A percentile compares a stretch with the other conserved stretches of the same genome.
phyloP scores from a whole-genome alignment of 78 protist genomes.

The Diacronema lutheri region DNA sequence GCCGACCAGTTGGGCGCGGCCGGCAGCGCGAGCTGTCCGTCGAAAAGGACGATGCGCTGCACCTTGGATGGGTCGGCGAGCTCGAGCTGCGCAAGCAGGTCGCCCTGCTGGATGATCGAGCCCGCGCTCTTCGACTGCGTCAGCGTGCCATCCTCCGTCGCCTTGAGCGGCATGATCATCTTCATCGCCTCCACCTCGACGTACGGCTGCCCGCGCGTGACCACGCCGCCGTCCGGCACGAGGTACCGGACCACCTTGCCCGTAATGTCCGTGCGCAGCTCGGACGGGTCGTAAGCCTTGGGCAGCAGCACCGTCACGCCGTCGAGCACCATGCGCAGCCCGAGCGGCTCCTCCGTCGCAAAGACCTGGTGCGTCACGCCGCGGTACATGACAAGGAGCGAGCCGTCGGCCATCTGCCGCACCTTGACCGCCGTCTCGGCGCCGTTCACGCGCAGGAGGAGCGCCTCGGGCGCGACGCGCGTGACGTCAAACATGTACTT shows the following conservation, averaged over 20 bases:
- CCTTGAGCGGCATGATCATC: conserved; percentile 85
- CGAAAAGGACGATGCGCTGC: background rate
- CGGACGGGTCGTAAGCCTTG: conserved; percentile 86
- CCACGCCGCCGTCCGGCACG: conserved; percentile 73
- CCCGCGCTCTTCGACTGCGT: conserved; percentile 52
- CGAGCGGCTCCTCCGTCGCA: conserved; percentile 72
- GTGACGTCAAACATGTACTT: conserved; percentile 46
- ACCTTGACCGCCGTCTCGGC: conserved; percentile 26
- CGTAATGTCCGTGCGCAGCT: conserved; percentile 77
- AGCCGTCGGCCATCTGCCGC: conserved; percentile 74
- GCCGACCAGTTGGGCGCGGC: background rate
- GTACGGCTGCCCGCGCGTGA: conserved; percentile 68
- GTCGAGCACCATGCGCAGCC: conserved; percentile 72
- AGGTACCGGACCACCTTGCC: conserved; percentile 88
- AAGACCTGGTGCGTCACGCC: conserved; percentile 72
- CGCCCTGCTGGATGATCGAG: conserved; percentile 77
- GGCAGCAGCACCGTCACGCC: conserved; percentile 75
- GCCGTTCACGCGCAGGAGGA: conserved; percentile 36
- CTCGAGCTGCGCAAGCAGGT: conserved; percentile 78
- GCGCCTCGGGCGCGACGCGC: conserved; percentile 34
- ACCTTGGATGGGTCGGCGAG: conserved; percentile 72
- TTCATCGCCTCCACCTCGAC: conserved; percentile 96
- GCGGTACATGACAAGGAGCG: conserved; percentile 63
- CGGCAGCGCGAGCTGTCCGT: background rate
- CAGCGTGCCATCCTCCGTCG: conserved; percentile 69